Conservation (phyloP, 169 alveolate species). For the Besnoitia besnoiti region DNA sequence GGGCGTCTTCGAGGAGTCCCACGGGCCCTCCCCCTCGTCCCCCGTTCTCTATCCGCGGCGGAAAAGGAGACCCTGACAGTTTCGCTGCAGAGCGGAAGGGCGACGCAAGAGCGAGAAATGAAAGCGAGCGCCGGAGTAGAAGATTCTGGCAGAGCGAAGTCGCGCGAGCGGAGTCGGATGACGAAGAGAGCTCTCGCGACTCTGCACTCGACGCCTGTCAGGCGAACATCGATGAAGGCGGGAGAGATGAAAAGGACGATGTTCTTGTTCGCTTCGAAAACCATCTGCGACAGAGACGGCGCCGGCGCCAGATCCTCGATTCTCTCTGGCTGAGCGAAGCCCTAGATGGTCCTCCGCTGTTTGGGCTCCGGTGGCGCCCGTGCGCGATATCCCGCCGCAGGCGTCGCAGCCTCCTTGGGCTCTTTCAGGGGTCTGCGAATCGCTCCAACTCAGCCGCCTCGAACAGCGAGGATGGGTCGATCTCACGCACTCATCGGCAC, state of each 20-base stretch:
- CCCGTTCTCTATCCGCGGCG: no score
- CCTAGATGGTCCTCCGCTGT: not conserved
- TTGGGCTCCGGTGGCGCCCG: conserved; percentile 21
- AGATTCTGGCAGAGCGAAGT: no score
- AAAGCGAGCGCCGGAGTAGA: no score
- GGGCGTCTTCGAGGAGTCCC: no score
- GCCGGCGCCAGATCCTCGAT: conserved; percentile 10
- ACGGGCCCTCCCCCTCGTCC: no score
- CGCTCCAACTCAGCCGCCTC: not conserved
- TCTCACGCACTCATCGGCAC: not conserved
- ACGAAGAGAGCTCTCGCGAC: no score
- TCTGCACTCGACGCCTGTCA: no score
- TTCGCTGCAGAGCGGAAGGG: no score
- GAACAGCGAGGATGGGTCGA: not conserved
- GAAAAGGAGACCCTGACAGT: no score
- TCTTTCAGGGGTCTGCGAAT: not conserved
- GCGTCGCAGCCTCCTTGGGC: not conserved
- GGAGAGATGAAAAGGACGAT: not conserved
- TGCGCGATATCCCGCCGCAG: not conserved
- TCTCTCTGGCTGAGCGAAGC: conserved; percentile 29
- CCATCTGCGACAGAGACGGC: not conserved
- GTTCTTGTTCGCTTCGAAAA: not conserved
- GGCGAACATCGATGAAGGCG: no score
- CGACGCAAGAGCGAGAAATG: no score
- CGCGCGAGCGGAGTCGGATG: no score